phyloP scores from a whole-genome alignment of 306 rosid species.

The Acacia confusa region DNA sequence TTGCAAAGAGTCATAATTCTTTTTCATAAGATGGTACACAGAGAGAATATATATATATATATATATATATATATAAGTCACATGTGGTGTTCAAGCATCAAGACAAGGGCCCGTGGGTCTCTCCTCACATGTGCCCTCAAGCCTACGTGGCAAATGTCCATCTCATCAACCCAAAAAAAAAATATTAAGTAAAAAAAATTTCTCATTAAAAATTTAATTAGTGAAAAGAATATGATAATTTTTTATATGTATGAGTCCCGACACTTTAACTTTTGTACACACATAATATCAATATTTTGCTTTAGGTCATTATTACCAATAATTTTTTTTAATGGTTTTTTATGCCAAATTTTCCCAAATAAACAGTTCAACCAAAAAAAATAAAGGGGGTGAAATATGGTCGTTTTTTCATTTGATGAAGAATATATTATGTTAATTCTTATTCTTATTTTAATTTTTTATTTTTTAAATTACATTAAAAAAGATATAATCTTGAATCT shows the following conservation, averaged over 20 bases:
- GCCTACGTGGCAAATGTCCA: neutral
- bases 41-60: neutral
- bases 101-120: constrained; percentile 39
- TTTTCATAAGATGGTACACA: too few relatives aligned
- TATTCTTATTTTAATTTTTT: neutral
- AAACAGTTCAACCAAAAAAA: neutral
- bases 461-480: neutral
- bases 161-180: neutral
- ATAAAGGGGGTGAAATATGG: neutral
- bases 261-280: too few relatives aligned
- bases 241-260: too few relatives aligned
- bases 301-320: too few relatives aligned
- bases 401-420: neutral
- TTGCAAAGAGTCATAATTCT: neutral
- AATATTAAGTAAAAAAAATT: too few relatives aligned
- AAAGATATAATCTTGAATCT: neutral
- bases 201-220: too few relatives aligned
- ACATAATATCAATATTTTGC: too few relatives aligned
- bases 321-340: too few relatives aligned
- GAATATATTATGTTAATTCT: neutral
- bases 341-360: too few relatives aligned
- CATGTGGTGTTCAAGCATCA: constrained; percentile 10
- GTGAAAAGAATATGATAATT: too few relatives aligned
- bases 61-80: neutral
- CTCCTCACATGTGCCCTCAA: constrained; percentile 32